Evolutionary conservation across 805 yeast genomes (phyloP).

Genomic region (Hyphopichia homilentoma): DNA sequence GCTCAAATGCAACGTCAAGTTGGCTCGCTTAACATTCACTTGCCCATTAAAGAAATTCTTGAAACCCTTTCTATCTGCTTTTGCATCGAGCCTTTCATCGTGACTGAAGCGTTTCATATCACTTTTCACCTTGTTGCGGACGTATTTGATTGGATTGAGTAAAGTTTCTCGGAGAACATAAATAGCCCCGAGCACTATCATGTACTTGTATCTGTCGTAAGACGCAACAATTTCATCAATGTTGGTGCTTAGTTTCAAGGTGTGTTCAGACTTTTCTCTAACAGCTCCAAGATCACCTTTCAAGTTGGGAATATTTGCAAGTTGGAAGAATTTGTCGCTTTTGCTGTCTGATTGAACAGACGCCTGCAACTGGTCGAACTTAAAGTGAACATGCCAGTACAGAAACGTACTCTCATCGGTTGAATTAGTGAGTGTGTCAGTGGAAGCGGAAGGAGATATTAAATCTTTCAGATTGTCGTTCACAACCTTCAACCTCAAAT

Average conservation of each 20-base stretch:
- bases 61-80: background rate
- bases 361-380: conserved; percentile 13
- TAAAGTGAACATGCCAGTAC: conserved; percentile 20
- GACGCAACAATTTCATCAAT: conserved; percentile 14
- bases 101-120: conserved; percentile 13
- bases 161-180: conserved; percentile 28
- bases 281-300: conserved; percentile 9
- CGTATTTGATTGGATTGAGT: conserved; percentile 22
- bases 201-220: conserved; percentile 28
- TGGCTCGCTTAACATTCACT: conserved; percentile 15
- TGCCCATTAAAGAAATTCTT: conserved; percentile 10
- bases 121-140: conserved; percentile 18
- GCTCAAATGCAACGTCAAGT: conserved; percentile 36
- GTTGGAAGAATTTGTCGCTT: conserved; percentile 7
- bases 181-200: conserved; percentile 29
- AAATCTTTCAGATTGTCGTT: conserved; percentile 4
- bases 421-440: conserved; percentile 23
- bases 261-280: conserved; percentile 5
- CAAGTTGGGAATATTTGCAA: conserved; percentile 20
- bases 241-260: conserved; percentile 10
- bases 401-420: conserved; percentile 1
- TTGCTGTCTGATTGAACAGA: conserved; percentile 11
- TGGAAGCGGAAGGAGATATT: conserved; percentile 14
- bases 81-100: conserved; percentile 1
- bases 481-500: conserved; percentile 6